Base-by-base conservation (phyloP, 768 basidiomycete species). In the Boletus huronensis region DNA sequence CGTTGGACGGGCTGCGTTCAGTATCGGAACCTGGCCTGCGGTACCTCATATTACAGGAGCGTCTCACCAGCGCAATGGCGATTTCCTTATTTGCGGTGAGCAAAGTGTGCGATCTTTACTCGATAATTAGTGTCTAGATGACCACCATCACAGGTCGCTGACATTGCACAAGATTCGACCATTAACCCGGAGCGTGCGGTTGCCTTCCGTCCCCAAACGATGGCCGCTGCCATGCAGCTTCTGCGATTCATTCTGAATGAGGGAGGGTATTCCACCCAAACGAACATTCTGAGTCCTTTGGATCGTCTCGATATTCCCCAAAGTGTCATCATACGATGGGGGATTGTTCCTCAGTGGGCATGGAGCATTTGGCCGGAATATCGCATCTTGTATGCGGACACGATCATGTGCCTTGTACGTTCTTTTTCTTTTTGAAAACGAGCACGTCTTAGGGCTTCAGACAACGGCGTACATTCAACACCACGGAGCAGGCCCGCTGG, bases 291-390 rank as follows among this genome's bases (percentile, higher is more conserved):
- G 28, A 43, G 36, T 54, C 68, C 62, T 26, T 59, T 45, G 16
- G 41, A 56, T 26, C 50, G 59, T 19, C 64, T 78, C 6, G 79
- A 83, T 64, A 52, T 61, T 42, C 67, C 84, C 11, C 77, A 79
- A 54, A 66, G 44, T 6, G 74, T 86, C 21, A 64, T 90, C n/a
- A 50, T 87, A n/a, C 70, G 70, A 55, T 88, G 83, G 82, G 80
- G 82, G 29, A 58, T 74, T 11, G 69, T 78, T 11, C 65, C 86
- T 3, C 76, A 79, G 1, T 89, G 88, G 87, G 75, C 74, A 50
- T 91, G 89, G 87, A 69, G 64, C 11, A 67, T 77, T 7, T 90
- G 86, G 84, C 65, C 70, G 44, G 86, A 88, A 60, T 71, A 73
- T 54, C 76, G 81, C 21, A 64, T 72, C 36, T 73, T 77, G 28